Base-by-base conservation (phyloP, 345 rosid species). In the Turritis glabra region DNA sequence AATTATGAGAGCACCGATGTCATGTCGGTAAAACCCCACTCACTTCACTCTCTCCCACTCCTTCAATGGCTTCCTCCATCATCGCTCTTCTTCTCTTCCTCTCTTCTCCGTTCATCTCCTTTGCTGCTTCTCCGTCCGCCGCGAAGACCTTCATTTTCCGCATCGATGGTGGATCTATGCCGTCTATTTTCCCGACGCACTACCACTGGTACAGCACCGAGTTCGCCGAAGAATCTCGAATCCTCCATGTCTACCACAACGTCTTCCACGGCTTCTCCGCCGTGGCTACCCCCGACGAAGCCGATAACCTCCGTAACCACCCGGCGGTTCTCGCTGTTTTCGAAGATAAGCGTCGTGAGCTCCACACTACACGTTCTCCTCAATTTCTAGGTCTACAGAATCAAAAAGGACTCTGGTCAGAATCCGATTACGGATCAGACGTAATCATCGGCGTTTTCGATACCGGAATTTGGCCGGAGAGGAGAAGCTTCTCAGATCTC, bases 211-310 rank as follows among this genome's bases (percentile, higher is more conserved):
- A 92, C 82, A 56, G 82, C 47, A 77, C 92, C 52, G 92, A 90
- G 82, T 87, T 90, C 82, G 77, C 88, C n/a, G 75, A 80, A 7
- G 78, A 88, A 4, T 75, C 81, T 27, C 85, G 76, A 17, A 92
- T 94, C 76, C 87, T 88, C 62, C 98, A 94, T 63, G 73, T 81
- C 1, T 94, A 92, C 79, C 92, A 91, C 85, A 87, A 92, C 32
- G 97, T 94, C 76, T 94, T 94, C 88, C 93, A 92, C 41, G 97
- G 97, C 66, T 92, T 94, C 85, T 94, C 96, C 40, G 97, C 97
- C 40, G 46, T 76, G 8, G 67, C 92, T 1, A 77, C 86, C 12
- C 77, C 85, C 0, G 57, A 80, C 17, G 76, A 81, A n/a, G 87
- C 87, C 26, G 78, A 78, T 30, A 58, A 72, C 37, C 85, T 94